Evolutionary conservation across 1,284 basidiomycete species (phyloP).

Genomic region (Melampsora larici-populina): DNA sequence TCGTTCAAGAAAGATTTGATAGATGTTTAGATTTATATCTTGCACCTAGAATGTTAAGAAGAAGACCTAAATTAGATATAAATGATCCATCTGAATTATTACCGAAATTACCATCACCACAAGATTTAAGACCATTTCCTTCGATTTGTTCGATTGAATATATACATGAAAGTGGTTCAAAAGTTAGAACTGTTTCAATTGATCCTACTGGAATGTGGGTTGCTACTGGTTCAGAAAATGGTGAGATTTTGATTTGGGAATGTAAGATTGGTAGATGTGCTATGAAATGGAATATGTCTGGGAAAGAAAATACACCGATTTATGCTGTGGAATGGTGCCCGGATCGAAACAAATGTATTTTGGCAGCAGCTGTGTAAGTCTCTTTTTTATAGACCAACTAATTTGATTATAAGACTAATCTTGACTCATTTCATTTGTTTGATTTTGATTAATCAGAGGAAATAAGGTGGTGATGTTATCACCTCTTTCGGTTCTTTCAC

Average conservation of each 20-base stretch:
- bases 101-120: slow-evolving; percentile 92
- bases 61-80: slow-evolving; percentile 74
- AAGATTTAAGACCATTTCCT: slow-evolving; percentile 90
- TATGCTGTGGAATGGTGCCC: slow-evolving; percentile 92
- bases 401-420: not conserved
- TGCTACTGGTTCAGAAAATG: slow-evolving; percentile 85
- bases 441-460: not conserved
- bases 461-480: slow-evolving; percentile 15
- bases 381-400: not conserved
- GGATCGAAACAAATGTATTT: slow-evolving; percentile 73
- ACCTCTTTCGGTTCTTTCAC: slow-evolving; percentile 50
- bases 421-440: not conserved
- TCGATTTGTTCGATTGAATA: slow-evolving; percentile 74
- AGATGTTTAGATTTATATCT: slow-evolving; percentile 95
- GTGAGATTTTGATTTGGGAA: slow-evolving; percentile 86
- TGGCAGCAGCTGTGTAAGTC: slow-evolving; percentile 75
- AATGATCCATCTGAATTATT: slow-evolving; percentile 73
- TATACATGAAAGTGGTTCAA: slow-evolving; percentile 63
- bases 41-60: slow-evolving; percentile 74
- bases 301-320: slow-evolving; percentile 61
- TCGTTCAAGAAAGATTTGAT: slow-evolving; percentile 90
- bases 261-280: slow-evolving; percentile 85
- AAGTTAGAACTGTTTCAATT: slow-evolving; percentile 72
- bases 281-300: slow-evolving; percentile 77
- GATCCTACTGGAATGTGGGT: slow-evolving; percentile 90